phyloP scores from a whole-genome alignment of 371 early-diverging fungal species.

The Zopfochytrium polystomum region DNA sequence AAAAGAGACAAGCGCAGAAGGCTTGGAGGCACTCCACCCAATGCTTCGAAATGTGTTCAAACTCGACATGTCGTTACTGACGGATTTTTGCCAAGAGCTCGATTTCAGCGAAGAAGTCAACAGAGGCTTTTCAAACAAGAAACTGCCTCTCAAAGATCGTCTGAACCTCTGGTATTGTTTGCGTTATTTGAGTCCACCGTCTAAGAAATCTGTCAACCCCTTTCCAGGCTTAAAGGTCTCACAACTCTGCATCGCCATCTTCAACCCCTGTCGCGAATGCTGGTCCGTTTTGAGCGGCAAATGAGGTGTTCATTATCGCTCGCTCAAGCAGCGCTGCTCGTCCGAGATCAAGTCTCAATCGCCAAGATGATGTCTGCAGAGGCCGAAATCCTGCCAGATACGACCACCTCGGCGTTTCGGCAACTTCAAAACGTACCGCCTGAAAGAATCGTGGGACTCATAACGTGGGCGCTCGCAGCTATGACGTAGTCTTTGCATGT shows the following conservation, averaged over 20 bases:
- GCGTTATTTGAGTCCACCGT: not conserved
- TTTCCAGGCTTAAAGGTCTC: conserved; percentile 25
- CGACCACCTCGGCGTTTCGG: too few species aligned
- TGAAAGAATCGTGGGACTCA: too few species aligned
- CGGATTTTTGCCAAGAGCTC: conserved; percentile 20
- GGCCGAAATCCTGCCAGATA: too few species aligned
- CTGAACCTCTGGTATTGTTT: too few species aligned
- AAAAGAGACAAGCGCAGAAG: too few species aligned
- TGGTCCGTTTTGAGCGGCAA: conserved; percentile 17
- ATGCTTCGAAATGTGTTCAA: conserved; percentile 22
- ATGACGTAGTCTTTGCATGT: too few species aligned
- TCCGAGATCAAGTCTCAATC: conserved; percentile 22
- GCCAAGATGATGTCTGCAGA: conserved; percentile 19
- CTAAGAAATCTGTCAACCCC: not conserved
- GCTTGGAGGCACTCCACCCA: conserved; percentile 20
- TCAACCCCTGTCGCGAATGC: conserved; percentile 18
- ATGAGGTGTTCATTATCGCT: conserved; percentile 7
- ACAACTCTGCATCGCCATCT: conserved; percentile 21
- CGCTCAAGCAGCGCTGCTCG: conserved; percentile 27
- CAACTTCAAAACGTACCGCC: too few species aligned
- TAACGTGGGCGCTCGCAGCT: too few species aligned
- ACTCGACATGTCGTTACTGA: conserved; percentile 22
- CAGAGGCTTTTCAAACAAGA: too few species aligned
- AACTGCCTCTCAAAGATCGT: too few species aligned
- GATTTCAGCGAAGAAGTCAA: too few species aligned